Conservation (phyloP, 106 monocot genomes). For the Allium fistulosum region DNA sequence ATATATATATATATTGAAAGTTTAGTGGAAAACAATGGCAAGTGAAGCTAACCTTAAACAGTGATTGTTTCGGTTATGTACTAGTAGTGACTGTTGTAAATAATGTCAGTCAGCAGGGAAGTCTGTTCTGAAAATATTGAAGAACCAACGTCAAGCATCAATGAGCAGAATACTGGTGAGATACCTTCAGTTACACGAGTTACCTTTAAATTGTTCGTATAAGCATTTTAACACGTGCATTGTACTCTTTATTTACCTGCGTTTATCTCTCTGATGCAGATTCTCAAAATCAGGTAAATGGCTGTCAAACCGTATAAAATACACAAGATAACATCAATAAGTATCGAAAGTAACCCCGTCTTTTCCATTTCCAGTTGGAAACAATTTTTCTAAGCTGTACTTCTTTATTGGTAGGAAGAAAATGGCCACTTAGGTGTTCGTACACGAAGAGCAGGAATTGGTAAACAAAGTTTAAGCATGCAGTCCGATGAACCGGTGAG, state of each 20-base stretch:
- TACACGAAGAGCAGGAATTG: conserved; percentile 11
- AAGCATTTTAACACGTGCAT: too few relatives aligned
- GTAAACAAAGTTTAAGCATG: conserved; percentile 7
- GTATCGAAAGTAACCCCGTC: conserved; percentile 14
- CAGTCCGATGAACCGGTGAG: conserved; percentile 7
- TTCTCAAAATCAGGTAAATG: conserved; percentile 45
- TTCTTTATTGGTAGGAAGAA: conserved; percentile 27
- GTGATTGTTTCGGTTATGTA: too few relatives aligned
- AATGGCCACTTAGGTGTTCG: conserved; percentile 9
- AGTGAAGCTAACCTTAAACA: too few relatives aligned
- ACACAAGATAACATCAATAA: conserved; percentile 4
- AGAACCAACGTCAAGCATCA: conserved; percentile 19
- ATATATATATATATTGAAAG: too few relatives aligned
- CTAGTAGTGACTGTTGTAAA: conserved; percentile 33
- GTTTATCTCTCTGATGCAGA: conserved; percentile 20
- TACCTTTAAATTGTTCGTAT: too few relatives aligned
- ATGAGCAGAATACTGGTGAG: conserved; percentile 23
- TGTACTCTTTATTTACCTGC: neutral
- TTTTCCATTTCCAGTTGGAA: neutral
- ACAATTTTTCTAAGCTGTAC: neutral
- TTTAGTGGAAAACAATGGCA: too few relatives aligned
- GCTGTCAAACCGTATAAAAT: conserved; percentile 11
- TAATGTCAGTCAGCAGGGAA: conserved; percentile 81
- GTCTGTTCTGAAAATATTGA: conserved; percentile 34
- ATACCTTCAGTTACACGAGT: too few relatives aligned